Base-by-base conservation (phyloP, 192 early-diverging fungal genomes). In the Backusella westeae region DNA sequence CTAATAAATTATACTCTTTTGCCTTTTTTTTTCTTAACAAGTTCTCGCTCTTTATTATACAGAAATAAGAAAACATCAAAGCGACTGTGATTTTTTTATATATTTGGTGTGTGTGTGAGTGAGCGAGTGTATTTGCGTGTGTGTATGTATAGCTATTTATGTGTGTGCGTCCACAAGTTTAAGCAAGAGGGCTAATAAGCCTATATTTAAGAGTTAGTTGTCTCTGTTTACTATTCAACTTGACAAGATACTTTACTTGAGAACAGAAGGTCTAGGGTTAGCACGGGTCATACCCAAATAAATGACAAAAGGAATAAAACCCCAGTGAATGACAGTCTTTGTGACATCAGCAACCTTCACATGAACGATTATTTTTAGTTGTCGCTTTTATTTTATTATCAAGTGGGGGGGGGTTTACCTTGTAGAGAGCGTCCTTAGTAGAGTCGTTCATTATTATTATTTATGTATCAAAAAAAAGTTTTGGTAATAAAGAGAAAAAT, bases 291-390 rank as follows among this genome's bases (percentile, higher is more conserved):
- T 86, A 81, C 87, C 87, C 39, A 89, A 85, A 74, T 89, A 89
- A 72, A 89, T 83, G 67, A 89, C 86, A 59, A 87, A 87, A 44
- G 87, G 87, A 80, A 89, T 89, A 75, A 89, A 89, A 9, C 87
- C 87, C 82, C 85, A 89, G 75, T 89, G 87, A n/a, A 89, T 76
- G 46, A 89, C 79, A 34, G 83, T 84, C 82, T 89, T 89, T 66
- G 85, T 79, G 39, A 89, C 82, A 53, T 89, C 87, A 71, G 77
- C 67, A 53, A 77, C 76, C 80, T 81, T 32, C 32, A 65, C 19
- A 34, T 35, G 34, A 35, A 53, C 15, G 35, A n/a, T 17, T 34
- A 34, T 14, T 35, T 14, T 35, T 36, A 12, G 53, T 6, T 10
- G 32, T 23, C 8, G 19, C 29, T 66, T 34, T 46, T 63, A 32